Conservation (phyloP, 331 rosid genomes). For the Ulmus americana region DNA sequence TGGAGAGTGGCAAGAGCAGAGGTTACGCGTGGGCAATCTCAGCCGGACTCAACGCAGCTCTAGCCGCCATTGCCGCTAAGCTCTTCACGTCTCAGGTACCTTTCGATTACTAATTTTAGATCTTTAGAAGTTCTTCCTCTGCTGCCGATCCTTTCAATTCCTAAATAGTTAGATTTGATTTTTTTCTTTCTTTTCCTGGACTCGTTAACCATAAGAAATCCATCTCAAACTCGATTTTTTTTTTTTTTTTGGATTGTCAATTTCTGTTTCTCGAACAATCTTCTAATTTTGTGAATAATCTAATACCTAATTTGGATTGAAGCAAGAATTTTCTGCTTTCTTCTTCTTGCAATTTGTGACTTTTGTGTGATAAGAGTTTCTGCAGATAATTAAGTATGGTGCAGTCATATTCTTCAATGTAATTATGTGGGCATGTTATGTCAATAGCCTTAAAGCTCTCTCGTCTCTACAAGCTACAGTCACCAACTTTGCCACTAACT, state of each 20-base stretch:
- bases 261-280: too few relatives aligned
- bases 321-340: neutral
- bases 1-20: constrained; percentile 30
- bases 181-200: too few relatives aligned
- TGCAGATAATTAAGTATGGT: constrained; percentile 52
- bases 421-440: constrained; percentile 82
- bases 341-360: neutral
- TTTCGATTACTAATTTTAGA: neutral
- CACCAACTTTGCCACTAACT: constrained; percentile 84
- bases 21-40: constrained; percentile 78
- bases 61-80: constrained; percentile 77
- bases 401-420: constrained; percentile 57
- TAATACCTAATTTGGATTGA: too few relatives aligned
- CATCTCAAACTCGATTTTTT: too few relatives aligned
- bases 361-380: neutral
- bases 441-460: constrained; percentile 75
- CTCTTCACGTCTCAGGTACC: constrained; percentile 47
- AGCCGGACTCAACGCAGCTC: constrained; percentile 77
- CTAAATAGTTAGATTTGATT: neutral
- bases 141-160: neutral
- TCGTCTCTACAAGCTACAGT: constrained; percentile 91
- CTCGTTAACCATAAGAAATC: too few relatives aligned
- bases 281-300: too few relatives aligned
- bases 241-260: too few relatives aligned
- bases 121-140: neutral